phyloP scores from a whole-genome alignment of 257 asterid genomes.

The Voacanga thouarsii region DNA sequence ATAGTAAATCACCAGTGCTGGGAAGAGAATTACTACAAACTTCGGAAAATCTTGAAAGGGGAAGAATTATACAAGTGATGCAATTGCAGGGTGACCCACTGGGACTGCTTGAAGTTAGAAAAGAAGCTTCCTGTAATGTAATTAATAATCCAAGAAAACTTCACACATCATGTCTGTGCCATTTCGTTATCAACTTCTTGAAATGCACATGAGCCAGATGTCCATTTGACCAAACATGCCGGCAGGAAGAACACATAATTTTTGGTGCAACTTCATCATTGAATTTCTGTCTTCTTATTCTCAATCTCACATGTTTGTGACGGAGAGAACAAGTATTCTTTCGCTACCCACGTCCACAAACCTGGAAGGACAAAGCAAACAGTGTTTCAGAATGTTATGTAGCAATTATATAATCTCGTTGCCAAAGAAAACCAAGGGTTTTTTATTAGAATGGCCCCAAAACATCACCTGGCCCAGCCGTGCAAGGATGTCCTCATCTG shows the following conservation, averaged over 20 bases:
- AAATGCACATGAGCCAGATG: background rate
- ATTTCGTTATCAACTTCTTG: background rate
- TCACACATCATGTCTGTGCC: background rate
- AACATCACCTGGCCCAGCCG: no score
- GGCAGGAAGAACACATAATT: background rate
- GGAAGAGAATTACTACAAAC: no score
- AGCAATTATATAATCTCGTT: background rate
- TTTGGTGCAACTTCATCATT: background rate
- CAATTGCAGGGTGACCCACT: background rate
- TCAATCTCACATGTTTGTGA: no score
- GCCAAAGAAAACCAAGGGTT: no score
- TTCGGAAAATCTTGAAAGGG: background rate
- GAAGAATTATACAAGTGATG: background rate
- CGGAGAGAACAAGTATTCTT: no score
- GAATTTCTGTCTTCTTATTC: background rate
- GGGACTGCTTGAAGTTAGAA: background rate
- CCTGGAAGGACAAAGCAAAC: background rate
- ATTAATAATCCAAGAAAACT: background rate
- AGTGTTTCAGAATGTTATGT: background rate
- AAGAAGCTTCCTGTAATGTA: background rate
- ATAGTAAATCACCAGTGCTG: background rate
- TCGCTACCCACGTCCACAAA: background rate
- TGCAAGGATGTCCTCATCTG: no score
- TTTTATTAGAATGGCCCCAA: no score
- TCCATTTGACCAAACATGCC: no score